Conservation (phyloP, 768 basidiomycete genomes). For the Agrocybe pediades region DNA sequence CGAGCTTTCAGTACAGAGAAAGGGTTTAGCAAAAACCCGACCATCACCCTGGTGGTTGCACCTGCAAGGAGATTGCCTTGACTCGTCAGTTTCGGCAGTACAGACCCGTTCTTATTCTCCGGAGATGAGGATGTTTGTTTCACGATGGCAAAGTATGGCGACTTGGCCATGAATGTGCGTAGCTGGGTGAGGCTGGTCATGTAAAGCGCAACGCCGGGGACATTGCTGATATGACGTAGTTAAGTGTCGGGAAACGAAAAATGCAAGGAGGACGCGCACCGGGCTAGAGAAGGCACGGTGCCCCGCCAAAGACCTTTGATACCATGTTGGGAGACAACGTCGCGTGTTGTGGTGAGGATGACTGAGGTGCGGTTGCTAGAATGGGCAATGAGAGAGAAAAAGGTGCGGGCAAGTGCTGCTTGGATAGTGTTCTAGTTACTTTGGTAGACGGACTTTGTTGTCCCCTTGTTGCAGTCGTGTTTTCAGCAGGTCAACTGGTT, state of each 20-base stretch:
- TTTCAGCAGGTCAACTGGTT: slow-evolving; percentile 85
- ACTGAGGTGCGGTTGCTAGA: slow-evolving; percentile 32
- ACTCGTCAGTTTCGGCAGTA: slow-evolving; percentile 69
- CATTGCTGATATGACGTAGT: slow-evolving; percentile 56
- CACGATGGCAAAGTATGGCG: slow-evolving; percentile 62
- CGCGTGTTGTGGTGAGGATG: slow-evolving; percentile 51
- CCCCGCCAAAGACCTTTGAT: slow-evolving; percentile 84
- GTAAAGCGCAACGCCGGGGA: slow-evolving; percentile 92
- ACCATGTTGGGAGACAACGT: slow-evolving; percentile 67
- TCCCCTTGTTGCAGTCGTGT: slow-evolving; percentile 90
- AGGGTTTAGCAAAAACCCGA: slow-evolving; percentile 87
- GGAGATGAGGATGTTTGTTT: slow-evolving; percentile 22
- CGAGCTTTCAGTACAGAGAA: slow-evolving; percentile 91
- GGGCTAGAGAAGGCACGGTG: slow-evolving; percentile 74
- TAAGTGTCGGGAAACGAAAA: background rate
- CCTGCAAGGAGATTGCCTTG: slow-evolving; percentile 88
- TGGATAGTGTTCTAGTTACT: slow-evolving; percentile 30
- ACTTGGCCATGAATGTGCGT: slow-evolving; percentile 72
- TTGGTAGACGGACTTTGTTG: slow-evolving; percentile 33
- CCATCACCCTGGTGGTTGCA: slow-evolving; percentile 74
- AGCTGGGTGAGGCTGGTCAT: slow-evolving; percentile 85
- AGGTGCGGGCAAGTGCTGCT: background rate
- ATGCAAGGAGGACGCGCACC: slow-evolving; percentile 41
- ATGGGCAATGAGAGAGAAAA: background rate
- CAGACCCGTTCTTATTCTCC: slow-evolving; percentile 43